Conservation (phyloP, 2,329 filamentous ascomycete genomes). For the Apiospora kogelbergensis region DNA sequence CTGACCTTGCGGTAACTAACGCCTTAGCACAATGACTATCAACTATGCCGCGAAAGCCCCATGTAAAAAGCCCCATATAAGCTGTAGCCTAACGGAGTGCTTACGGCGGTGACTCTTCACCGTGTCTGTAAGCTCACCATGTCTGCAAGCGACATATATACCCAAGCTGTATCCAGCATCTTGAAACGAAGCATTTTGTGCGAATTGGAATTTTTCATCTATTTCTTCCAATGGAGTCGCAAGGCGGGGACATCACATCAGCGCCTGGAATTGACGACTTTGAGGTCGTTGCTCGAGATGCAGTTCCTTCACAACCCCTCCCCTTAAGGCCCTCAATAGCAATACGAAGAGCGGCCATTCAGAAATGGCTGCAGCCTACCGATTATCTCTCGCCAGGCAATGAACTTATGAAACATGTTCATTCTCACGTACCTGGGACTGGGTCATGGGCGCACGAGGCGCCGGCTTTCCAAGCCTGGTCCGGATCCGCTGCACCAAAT, state of each 20-base stretch:
- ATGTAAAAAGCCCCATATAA: not conserved
- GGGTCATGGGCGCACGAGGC: not conserved
- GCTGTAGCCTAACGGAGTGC: not conserved
- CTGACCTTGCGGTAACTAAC: not conserved
- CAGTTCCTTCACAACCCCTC: not conserved
- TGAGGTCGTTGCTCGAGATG: not conserved
- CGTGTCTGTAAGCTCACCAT: no score
- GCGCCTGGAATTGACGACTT: not conserved
- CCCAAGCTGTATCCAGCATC: not conserved
- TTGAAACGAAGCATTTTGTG: not conserved
- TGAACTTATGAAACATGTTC: conserved; percentile 34
- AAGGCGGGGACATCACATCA: not conserved
- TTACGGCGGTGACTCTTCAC: not conserved
- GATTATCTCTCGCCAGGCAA: conserved; percentile 24
- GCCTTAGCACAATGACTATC: not conserved
- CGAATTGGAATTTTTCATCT: not conserved
- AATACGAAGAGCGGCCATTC: conserved; percentile 16
- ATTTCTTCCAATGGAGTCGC: not conserved
- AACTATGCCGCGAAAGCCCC: not conserved
- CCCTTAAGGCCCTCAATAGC: not conserved
- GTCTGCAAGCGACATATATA: not conserved
- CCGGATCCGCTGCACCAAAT: not conserved
- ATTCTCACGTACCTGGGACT: not conserved
- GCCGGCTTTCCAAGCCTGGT: not conserved
- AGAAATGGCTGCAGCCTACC: conserved; percentile 31